Base-by-base conservation (phyloP, 495 filamentous ascomycete species). In the Trichoderma orchidacearum region DNA sequence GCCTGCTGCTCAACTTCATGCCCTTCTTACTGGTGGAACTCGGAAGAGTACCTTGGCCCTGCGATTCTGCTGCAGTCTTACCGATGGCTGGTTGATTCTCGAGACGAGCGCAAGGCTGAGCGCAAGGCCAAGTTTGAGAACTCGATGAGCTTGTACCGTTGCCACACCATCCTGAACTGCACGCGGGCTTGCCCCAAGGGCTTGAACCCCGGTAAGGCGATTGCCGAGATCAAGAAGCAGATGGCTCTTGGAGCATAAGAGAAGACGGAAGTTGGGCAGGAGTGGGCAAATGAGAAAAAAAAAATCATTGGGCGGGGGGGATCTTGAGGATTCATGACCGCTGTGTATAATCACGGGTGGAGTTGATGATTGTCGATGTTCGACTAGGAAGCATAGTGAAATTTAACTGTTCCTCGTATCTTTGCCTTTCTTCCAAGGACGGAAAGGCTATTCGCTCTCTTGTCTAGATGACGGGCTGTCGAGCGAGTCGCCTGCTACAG, bases 21-120 rank as follows among this genome's bases (percentile, higher is more conserved):
- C 77, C 93, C 93, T 2, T 93, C 87, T 7, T 98, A 98, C 80
- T 98, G 93, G 93, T 98, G 93, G 93, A 98, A 98, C 78, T 82
- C 82, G 64, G 89, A 95, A 72, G 90, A 97, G 70, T 98, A 97
- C 79, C 87, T 98, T 28, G 93, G 93, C 58, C 93, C 93, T 31
- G 93, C 93, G 57, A 87, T 98, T 58, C 85, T 98, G 45, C 77
- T 98, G 55, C 93, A 98, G 72, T 93, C 89, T 15, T 98, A 96
- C 82, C 83, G 93, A 58, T 98, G 93, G 93, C 73, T 98, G 59
- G 85, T 84, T 59, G 93, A 98, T 70, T 89, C 85, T 9, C 83
- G 93, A 64, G 93, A 98, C 70, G 86, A 96, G 83, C 80, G 77
- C 67, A 92, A 77, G 66, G 81, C 79, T 60, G 82, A 94, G 80